Evolutionary conservation across 441 rosid species (phyloP).

Genomic region (Euphorbia schlechtendalii): DNA sequence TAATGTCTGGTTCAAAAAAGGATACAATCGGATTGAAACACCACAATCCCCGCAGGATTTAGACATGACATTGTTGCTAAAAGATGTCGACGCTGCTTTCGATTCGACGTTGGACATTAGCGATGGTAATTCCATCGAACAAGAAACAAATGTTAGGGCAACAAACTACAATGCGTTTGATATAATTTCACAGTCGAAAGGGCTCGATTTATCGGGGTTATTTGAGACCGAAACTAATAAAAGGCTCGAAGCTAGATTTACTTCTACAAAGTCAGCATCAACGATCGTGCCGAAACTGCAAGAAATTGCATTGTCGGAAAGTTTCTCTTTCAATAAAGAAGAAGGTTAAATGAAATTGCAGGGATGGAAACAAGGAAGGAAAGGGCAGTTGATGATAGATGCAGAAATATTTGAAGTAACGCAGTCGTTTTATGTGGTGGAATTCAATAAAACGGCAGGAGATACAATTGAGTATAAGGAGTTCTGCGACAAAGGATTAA

Average conservation of each 20-base stretch:
- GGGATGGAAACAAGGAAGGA: slow-evolving; percentile 61
- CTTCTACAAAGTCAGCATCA: slow-evolving; percentile 45
- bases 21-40: slow-evolving; percentile 40
- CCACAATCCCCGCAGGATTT: slow-evolving; percentile 31
- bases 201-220: slow-evolving; percentile 66
- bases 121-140: not conserved
- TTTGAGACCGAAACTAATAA: slow-evolving; percentile 44
- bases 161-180: slow-evolving; percentile 64
- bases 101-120: slow-evolving; percentile 3
- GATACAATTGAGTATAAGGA: slow-evolving; percentile 65
- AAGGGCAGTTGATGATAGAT: slow-evolving; percentile 62
- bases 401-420: slow-evolving; percentile 72
- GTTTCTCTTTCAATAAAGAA: slow-evolving; percentile 38
- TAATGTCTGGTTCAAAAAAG: slow-evolving; percentile 60
- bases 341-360: slow-evolving; percentile 56
- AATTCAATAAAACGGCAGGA: slow-evolving; percentile 59
- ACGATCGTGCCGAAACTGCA: slow-evolving; percentile 61
- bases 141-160: slow-evolving; percentile 22
- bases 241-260: slow-evolving; percentile 39
- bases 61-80: slow-evolving; percentile 6
- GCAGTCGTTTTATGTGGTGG: slow-evolving; percentile 57
- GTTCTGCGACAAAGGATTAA: slow-evolving; percentile 52
- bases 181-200: slow-evolving; percentile 60
- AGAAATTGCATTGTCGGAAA: slow-evolving; percentile 51
- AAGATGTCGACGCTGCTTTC: slow-evolving; percentile 41